A percentile compares a stretch with the other conserved stretches of the same genome.
Evolutionary conservation across 176 grass and related monocot species (phyloP).

Genomic region (Poa annua): DNA sequence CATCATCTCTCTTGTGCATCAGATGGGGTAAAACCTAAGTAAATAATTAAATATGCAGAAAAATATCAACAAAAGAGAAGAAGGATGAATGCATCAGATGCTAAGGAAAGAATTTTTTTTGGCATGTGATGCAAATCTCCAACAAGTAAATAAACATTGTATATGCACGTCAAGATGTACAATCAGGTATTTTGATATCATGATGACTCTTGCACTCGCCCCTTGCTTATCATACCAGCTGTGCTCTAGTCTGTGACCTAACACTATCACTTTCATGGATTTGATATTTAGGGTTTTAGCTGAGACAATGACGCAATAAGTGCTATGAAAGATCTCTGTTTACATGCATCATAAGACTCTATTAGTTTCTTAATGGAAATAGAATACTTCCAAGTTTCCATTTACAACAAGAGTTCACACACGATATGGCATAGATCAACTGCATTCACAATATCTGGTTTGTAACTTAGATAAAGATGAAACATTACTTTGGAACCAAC

Average conservation of each 20-base stretch:
- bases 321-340: constrained; percentile 14
- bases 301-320: neutral
- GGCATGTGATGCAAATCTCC: constrained; percentile 3
- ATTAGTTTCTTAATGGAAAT: neutral
- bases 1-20: constrained; percentile 45
- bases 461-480: neutral
- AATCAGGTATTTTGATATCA: constrained; percentile 8
- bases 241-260: neutral
- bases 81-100: constrained; percentile 1
- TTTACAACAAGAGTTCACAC: constrained; percentile 6
- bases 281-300: constrained; percentile 8
- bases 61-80: constrained; percentile 18
- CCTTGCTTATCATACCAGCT: constrained; percentile 9
- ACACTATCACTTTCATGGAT: constrained; percentile 2
- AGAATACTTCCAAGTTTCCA: neutral
- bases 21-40: constrained; percentile 62
- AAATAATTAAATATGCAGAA: constrained; percentile 37
- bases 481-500: neutral
- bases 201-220: neutral
- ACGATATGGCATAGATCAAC: neutral
- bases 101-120: constrained; percentile 2
- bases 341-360: neutral
- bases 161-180: constrained; percentile 10
- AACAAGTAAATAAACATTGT: constrained; percentile 29
- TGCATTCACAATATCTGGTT: constrained; percentile 1